Conservation (phyloP, 305 asterid species). For the Coffea humblotiana region DNA sequence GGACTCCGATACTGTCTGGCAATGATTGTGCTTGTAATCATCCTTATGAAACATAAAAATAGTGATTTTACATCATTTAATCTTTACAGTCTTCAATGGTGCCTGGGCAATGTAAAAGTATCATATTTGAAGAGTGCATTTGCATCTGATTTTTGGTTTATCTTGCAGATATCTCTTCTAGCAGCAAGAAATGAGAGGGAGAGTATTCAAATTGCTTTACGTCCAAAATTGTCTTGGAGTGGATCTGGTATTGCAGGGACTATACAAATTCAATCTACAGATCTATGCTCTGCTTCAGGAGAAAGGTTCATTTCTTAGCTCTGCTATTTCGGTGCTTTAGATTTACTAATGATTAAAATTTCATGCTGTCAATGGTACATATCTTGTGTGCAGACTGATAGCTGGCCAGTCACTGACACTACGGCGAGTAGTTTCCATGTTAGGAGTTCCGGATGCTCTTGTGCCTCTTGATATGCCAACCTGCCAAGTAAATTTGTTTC, state of each 20-base stretch:
- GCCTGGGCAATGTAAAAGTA: not conserved
- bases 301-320: constrained; percentile 63
- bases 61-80: not conserved
- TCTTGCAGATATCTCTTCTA: constrained; percentile 83
- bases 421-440: constrained; percentile 82
- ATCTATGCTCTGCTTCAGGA: constrained; percentile 81
- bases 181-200: constrained; percentile 99
- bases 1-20: not conserved
- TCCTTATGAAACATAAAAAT: not conserved
- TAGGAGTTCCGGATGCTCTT: constrained; percentile 98
- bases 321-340: constrained; percentile 10
- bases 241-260: constrained; percentile 74
- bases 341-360: constrained; percentile 13
- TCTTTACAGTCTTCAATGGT: not conserved
- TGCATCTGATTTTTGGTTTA: constrained; percentile 37
- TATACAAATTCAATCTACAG: constrained; percentile 76
- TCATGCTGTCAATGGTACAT: constrained; percentile 14
- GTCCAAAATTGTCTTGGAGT: constrained; percentile 96
- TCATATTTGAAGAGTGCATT: constrained; percentile 22
- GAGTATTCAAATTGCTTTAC: constrained; percentile 84
- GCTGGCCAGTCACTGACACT: constrained; percentile 78
- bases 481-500: constrained; percentile 63
- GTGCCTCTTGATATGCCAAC: constrained; percentile 86
- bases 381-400: constrained; percentile 57
- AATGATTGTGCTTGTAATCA: not conserved